Evolutionary conservation across 2,329 filamentous ascomycete species (phyloP).

Genomic region (Blastomyces emzantsi): DNA sequence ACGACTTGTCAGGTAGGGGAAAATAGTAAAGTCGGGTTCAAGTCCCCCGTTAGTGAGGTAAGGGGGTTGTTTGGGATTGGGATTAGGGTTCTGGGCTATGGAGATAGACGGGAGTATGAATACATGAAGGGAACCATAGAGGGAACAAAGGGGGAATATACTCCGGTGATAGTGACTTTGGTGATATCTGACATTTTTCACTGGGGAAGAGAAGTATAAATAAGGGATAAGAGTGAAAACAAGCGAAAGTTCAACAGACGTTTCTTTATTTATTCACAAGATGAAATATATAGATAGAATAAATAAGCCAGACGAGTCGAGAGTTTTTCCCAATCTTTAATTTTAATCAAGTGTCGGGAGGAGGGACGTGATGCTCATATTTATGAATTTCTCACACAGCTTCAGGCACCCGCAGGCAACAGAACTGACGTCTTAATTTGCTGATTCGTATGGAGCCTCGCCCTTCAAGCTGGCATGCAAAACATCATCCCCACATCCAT

Average conservation of each 20-base stretch:
- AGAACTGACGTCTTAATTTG: background rate
- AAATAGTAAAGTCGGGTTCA: background rate
- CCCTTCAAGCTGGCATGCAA: background rate
- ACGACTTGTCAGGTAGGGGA: background rate
- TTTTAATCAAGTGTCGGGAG: background rate
- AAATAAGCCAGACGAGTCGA: background rate
- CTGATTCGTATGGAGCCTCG: no score
- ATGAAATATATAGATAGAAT: background rate
- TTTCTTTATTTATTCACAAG: no score
- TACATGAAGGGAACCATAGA: background rate
- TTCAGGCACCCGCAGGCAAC: background rate
- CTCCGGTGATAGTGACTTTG: conserved; percentile 11
- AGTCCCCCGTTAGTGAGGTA: no score
- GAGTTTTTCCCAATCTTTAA: background rate
- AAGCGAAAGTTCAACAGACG: background rate
- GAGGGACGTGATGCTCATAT: background rate
- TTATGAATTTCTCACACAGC: background rate
- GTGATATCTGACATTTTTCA: conserved; percentile 7
- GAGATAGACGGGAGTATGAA: background rate
- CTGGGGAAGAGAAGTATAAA: background rate
- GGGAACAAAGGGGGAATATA: conserved; percentile 1
- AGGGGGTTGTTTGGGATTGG: background rate
- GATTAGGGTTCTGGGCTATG: background rate
- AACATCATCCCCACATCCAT: background rate
- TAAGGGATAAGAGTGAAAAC: background rate